Percentiles rank a stretch among this genome's conserved stretches.
phyloP scores from a whole-genome alignment of 2,329 filamentous ascomycete genomes.

The Cercospora sp. region DNA sequence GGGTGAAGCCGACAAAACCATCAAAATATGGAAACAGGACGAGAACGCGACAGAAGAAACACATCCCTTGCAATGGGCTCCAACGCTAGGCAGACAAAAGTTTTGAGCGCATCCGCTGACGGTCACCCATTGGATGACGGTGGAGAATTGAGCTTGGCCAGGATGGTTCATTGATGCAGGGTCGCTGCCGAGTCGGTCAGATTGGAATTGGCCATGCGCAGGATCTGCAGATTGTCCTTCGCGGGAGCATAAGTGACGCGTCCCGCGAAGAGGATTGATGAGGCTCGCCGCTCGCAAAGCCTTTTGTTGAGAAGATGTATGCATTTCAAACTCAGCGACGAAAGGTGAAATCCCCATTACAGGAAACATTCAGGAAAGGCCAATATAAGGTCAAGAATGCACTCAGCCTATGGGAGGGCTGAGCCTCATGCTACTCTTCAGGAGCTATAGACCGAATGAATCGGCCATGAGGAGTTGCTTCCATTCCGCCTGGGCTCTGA shows the following conservation, averaged over 20 bases:
- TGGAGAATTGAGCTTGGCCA: not conserved
- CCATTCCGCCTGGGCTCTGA: not conserved
- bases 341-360: not conserved
- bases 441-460: not conserved
- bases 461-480: not conserved
- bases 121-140: not conserved
- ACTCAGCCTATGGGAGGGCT: not conserved
- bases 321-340: not conserved
- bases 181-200: not conserved
- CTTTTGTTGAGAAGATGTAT: not conserved
- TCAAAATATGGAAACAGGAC: slow-evolving; percentile 93
- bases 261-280: not conserved
- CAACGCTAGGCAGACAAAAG: slow-evolving; percentile 73
- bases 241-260: not conserved
- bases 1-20: slow-evolving; percentile 96
- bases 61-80: slow-evolving; percentile 91
- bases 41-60: slow-evolving; percentile 86
- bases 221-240: not conserved
- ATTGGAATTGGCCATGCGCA: not conserved
- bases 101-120: slow-evolving; percentile 40
- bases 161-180: not conserved
- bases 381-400: not conserved
- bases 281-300: not conserved
- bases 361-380: not conserved
- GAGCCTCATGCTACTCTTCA: not conserved